phyloP scores from a whole-genome alignment of 2,329 filamentous ascomycete species.

The Colletotrichum lini region DNA sequence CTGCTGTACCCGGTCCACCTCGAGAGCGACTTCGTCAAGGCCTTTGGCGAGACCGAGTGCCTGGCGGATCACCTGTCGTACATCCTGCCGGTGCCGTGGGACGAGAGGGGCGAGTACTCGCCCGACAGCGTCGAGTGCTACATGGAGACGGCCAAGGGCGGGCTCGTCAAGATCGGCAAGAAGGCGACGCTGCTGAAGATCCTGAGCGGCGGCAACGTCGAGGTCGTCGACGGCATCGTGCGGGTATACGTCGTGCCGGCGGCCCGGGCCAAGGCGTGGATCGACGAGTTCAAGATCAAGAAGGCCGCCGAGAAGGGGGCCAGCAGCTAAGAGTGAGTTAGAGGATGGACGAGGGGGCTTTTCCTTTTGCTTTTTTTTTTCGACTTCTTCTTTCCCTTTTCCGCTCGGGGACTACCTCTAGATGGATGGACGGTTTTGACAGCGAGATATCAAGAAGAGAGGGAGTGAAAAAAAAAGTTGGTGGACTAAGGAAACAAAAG shows the following conservation, averaged over 20 bases:
- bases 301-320: constrained; percentile 65
- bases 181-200: constrained; percentile 84
- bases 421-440: neutral
- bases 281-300: constrained; percentile 86
- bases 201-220: constrained; percentile 81
- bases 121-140: constrained; percentile 83
- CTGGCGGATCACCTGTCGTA: constrained; percentile 86
- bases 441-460: neutral
- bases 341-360: neutral
- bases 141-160: constrained; percentile 85
- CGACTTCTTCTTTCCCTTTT: no score
- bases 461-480: neutral
- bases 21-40: constrained; percentile 92
- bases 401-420: no score
- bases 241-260: constrained; percentile 87
- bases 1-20: constrained; percentile 87
- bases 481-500: neutral
- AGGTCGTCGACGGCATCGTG: constrained; percentile 89
- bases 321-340: constrained; percentile 13
- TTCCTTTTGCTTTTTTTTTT: no score
- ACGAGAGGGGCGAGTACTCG: constrained; percentile 76
- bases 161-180: constrained; percentile 90
- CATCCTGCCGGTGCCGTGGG: constrained; percentile 92
- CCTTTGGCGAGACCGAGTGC: constrained; percentile 82
- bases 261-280: constrained; percentile 78